Percentiles rank a stretch among this genome's conserved stretches.
These are phyloP conservation scores for Aspergillus ellipticus DNA, from an alignment of 495 filamentous ascomycete species.

Conservation along the genomic window DNA sequence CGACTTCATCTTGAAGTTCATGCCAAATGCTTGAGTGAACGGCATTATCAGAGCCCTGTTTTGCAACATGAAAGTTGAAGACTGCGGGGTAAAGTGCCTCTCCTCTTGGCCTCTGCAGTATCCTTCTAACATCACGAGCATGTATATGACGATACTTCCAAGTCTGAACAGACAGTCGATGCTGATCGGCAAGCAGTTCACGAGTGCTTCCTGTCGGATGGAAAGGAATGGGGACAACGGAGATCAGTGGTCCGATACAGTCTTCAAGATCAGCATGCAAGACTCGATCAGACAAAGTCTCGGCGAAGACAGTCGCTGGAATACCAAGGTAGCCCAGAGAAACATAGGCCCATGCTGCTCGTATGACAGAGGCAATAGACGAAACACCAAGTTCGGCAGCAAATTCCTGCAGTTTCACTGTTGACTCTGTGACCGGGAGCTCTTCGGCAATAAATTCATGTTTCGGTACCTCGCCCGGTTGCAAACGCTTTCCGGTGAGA, in stretches of 20 bases:
- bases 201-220: conserved; percentile 16
- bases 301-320: conserved; percentile 29
- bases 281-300: conserved; percentile 31
- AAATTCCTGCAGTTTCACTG: conserved; percentile 15
- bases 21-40: conserved; percentile 16
- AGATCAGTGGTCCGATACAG: conserved; percentile 28
- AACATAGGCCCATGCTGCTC: conserved; percentile 28
- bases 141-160: conserved; percentile 27
- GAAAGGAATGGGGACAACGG: conserved; percentile 33
- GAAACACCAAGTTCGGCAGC: conserved; percentile 25
- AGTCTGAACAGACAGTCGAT: conserved; percentile 20
- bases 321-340: conserved; percentile 29
- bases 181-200: conserved; percentile 22
- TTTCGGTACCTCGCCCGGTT: conserved; percentile 13
- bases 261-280: conserved; percentile 23
- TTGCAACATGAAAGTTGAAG: conserved; percentile 27
- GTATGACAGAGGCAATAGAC: conserved; percentile 29
- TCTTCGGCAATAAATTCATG: conserved; percentile 16
- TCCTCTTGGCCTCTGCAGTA: conserved; percentile 21
- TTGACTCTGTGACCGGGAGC: conserved; percentile 11
- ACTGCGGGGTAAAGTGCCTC: conserved; percentile 31
- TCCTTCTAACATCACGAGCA: conserved; percentile 25
- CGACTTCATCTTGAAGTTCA: conserved; percentile 23
- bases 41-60: background rate
- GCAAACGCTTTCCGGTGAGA: conserved; percentile 20